These are phyloP conservation scores for Posidonia oceanica DNA, from an alignment of 116 monocot genomes.

Conservation along the genomic window DNA sequence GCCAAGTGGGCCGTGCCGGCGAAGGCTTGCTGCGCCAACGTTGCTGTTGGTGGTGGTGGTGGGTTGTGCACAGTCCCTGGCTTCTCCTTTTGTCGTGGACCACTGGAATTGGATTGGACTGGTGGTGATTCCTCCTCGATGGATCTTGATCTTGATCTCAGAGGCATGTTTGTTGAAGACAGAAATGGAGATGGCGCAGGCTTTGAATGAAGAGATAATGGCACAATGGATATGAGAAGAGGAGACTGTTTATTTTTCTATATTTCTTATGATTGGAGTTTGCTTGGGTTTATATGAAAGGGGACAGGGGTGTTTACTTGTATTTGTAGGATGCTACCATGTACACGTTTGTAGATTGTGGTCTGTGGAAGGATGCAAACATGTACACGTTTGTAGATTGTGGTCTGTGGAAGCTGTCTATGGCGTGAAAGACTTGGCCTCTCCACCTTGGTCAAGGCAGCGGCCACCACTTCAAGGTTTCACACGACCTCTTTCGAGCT, in stretches of 20 bases:
- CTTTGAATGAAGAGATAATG: not conserved
- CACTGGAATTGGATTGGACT: not conserved
- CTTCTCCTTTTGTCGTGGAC: not conserved
- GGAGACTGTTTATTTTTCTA: not conserved
- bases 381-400: too few species aligned
- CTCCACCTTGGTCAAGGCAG: not conserved
- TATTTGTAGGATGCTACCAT: too few species aligned
- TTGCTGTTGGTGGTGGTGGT: not conserved
- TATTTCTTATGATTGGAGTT: too few species aligned
- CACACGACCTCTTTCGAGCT: too few species aligned
- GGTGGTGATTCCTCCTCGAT: not conserved
- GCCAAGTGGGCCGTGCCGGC: constrained; percentile 46
- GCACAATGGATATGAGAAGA: not conserved
- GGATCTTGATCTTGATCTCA: not conserved
- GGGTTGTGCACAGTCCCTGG: too few species aligned
- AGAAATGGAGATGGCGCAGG: not conserved
- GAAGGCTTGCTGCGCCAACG: constrained; percentile 23
- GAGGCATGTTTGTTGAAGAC: not conserved
- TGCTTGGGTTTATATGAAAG: too few species aligned
- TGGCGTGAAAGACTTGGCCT: not conserved
- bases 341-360: too few species aligned
- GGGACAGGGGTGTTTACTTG: too few species aligned
- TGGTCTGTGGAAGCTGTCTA: not conserved
- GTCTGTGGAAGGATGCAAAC: too few species aligned
- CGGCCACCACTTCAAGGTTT: too few species aligned